Conservation (phyloP, 768 basidiomycete species). For the Kwoniella europaea region DNA sequence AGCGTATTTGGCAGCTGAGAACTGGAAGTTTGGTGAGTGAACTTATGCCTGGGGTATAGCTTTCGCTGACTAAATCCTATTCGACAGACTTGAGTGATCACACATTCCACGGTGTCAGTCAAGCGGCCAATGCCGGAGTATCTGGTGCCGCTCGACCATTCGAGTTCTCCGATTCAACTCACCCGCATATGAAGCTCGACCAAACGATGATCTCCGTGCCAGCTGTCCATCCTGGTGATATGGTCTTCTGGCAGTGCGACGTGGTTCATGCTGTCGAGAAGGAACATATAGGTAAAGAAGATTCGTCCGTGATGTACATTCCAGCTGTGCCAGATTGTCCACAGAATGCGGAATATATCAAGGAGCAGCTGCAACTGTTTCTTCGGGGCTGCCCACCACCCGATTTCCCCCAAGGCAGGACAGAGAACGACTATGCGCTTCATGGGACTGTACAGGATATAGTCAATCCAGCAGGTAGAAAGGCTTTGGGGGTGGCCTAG, state of each 20-base stretch:
- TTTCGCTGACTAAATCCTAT: not conserved
- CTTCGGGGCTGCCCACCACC: slow-evolving; percentile 68
- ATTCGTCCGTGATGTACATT: slow-evolving; percentile 73
- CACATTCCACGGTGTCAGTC: slow-evolving; percentile 63
- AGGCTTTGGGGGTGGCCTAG: slow-evolving; percentile 61
- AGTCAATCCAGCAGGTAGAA: slow-evolving; percentile 51
- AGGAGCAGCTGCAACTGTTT: slow-evolving; percentile 68
- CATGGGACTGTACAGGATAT: slow-evolving; percentile 60
- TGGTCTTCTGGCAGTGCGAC: slow-evolving; percentile 67
- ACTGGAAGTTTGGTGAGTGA: slow-evolving; percentile 27
- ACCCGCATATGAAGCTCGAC: slow-evolving; percentile 42
- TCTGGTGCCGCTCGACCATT: slow-evolving; percentile 34
- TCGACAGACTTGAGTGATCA: slow-evolving; percentile 62
- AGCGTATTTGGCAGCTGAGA: slow-evolving; percentile 11
- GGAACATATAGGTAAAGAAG: slow-evolving; percentile 31
- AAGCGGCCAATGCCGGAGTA: slow-evolving; percentile 27
- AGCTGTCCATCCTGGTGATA: slow-evolving; percentile 44
- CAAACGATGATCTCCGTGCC: slow-evolving; percentile 39
- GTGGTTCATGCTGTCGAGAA: slow-evolving; percentile 42
- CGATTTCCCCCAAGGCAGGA: slow-evolving; percentile 65
- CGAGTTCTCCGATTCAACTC: slow-evolving; percentile 35
- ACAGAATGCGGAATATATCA: slow-evolving; percentile 61
- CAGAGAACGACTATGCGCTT: slow-evolving; percentile 57
- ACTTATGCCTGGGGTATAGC: not conserved
- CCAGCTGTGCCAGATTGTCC: slow-evolving; percentile 65